A percentile compares a stretch with the other conserved stretches of the same genome.
Conservation (phyloP, 208 protist genomes). For the Trichomonas tenax region DNA sequence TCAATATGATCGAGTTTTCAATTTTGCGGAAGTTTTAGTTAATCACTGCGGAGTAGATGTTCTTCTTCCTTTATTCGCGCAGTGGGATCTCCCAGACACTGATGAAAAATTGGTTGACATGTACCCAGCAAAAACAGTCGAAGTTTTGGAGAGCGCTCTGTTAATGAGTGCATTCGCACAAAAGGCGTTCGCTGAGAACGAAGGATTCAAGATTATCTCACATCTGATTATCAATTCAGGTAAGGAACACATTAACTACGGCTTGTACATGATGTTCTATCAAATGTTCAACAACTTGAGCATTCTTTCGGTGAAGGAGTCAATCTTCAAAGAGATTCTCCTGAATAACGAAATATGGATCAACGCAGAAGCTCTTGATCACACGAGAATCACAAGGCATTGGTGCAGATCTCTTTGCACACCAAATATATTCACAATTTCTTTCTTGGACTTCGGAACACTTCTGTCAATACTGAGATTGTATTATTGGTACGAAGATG, state of each 20-base stretch:
- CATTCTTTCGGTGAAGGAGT: not conserved
- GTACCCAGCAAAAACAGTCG: not conserved
- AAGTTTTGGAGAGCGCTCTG: not conserved
- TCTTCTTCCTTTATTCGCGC: not conserved
- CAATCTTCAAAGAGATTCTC: not conserved
- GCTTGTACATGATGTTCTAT: not conserved
- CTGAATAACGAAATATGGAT: not conserved
- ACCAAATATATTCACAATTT: not conserved
- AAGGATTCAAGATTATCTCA: not conserved
- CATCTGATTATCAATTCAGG: not conserved
- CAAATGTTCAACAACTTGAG: not conserved
- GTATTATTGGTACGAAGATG: not conserved
- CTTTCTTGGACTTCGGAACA: not conserved
- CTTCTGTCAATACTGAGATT: not conserved
- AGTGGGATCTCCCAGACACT: not conserved
- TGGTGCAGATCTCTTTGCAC: not conserved
- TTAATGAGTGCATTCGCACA: not conserved
- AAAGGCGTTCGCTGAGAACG: not conserved
- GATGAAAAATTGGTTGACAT: not conserved
- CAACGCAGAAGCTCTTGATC: not conserved
- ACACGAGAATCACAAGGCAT: not conserved
- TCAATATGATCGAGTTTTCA: not conserved
- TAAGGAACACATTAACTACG: not conserved
- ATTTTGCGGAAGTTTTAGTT: not conserved
- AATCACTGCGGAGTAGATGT: not conserved